Conservation (phyloP, 2,329 filamentous ascomycete species). For the Epichloe sylvatica region DNA sequence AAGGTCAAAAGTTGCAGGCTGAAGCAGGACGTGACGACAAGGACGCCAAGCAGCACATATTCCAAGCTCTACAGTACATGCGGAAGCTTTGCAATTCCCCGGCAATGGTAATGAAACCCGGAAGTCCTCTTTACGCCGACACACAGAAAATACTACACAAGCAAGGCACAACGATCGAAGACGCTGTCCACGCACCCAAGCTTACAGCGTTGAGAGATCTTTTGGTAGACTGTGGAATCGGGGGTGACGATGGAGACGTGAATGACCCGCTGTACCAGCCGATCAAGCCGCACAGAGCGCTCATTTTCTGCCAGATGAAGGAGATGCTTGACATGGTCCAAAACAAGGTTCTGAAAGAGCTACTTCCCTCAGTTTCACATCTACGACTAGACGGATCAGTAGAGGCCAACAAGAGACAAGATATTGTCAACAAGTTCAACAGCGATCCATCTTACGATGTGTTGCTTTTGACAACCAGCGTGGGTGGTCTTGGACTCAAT, state of each 20-base stretch:
- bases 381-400: constrained; percentile 89
- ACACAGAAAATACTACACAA: constrained; percentile 68
- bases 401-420: constrained; percentile 84
- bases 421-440: constrained; percentile 98
- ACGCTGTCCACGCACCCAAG: constrained; percentile 82
- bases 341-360: constrained; percentile 74
- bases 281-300: constrained; percentile 87
- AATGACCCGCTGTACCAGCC: constrained; percentile 56
- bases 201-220: constrained; percentile 79
- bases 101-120: constrained; percentile 88
- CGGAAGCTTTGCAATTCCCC: constrained; percentile 97
- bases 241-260: constrained; percentile 51
- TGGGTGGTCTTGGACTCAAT: constrained; percentile 88
- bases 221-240: constrained; percentile 96
- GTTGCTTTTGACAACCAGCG: constrained; percentile 81
- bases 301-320: constrained; percentile 99
- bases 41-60: constrained; percentile 94
- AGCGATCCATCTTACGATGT: constrained; percentile 94
- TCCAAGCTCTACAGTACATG: constrained; percentile 99
- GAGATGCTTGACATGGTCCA: constrained; percentile 99
- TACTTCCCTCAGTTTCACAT: constrained; percentile 86
- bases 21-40: constrained; percentile 78
- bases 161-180: constrained; percentile 69
- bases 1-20: constrained; percentile 73
- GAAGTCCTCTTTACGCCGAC: constrained; percentile 77